phyloP scores from a whole-genome alignment of 495 filamentous ascomycete genomes.

The Hypoxylon subgilvum region DNA sequence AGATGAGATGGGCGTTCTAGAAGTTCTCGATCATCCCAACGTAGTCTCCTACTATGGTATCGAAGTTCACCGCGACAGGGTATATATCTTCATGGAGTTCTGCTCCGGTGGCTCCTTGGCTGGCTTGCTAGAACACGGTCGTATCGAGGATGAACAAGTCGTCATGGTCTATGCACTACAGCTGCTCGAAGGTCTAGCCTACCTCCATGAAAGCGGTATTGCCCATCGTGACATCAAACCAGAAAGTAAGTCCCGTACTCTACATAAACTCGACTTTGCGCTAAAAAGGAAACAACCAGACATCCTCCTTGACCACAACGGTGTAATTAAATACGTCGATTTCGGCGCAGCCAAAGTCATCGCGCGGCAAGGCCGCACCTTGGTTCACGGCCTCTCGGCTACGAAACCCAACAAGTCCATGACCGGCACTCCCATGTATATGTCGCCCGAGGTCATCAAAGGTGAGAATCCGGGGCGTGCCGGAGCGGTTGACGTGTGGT shows the following conservation, averaged over 20 bases:
- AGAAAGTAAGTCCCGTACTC: constrained; percentile 69
- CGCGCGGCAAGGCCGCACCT: constrained; percentile 87
- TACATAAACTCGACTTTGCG: not conserved
- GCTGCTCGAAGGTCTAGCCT: constrained; percentile 92
- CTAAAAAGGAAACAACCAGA: constrained; percentile 55
- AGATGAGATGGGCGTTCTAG: constrained; percentile 95
- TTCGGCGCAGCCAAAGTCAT: constrained; percentile 98
- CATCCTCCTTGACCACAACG: constrained; percentile 95
- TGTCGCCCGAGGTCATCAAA: constrained; percentile 98
- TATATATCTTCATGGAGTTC: constrained; percentile 99
- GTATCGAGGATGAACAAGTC: constrained; percentile 97
- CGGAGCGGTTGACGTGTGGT: constrained; percentile 97
- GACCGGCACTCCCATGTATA: constrained; percentile 99
- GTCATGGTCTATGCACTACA: constrained; percentile 98
- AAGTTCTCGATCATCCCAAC: constrained; percentile 94
- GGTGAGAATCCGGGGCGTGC: constrained; percentile 74
- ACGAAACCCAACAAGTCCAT: constrained; percentile 85
- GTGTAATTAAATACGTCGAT: constrained; percentile 98
- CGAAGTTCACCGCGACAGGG: constrained; percentile 96
- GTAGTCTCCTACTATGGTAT: constrained; percentile 98
- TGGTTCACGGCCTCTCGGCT: constrained; percentile 64
- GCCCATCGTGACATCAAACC: constrained; percentile 98
- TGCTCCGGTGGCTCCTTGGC: constrained; percentile 96
- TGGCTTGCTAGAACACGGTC: constrained; percentile 86
- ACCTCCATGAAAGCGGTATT: constrained; percentile 87